Conservation (phyloP, 257 asterid genomes). For the Solanum bukasovii region DNA sequence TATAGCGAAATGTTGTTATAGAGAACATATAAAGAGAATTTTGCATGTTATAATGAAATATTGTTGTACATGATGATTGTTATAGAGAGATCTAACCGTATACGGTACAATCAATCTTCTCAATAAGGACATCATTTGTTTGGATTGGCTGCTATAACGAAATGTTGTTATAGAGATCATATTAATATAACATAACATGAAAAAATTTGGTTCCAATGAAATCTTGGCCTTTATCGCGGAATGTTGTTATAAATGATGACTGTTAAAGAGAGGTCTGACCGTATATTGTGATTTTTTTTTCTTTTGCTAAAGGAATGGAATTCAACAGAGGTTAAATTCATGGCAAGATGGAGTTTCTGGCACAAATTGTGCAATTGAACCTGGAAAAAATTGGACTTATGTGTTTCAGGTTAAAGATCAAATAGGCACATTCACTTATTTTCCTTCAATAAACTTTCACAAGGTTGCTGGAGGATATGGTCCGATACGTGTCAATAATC, state of each 20-base stretch:
- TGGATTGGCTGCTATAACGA: background rate
- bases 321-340: conserved; percentile 61
- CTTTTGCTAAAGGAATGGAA: conserved; percentile 42
- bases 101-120: background rate
- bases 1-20: background rate
- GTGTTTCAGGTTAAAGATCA: conserved; percentile 49
- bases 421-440: conserved; percentile 49
- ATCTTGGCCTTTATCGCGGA: background rate
- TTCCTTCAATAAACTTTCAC: conserved; percentile 43
- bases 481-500: conserved; percentile 51
- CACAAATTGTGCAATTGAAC: conserved; percentile 52
- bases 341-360: conserved; percentile 80
- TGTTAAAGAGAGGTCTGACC: background rate
- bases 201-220: background rate
- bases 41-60: background rate
- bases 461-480: conserved; percentile 68
- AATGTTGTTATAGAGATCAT: background rate
- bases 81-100: background rate
- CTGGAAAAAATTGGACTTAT: conserved; percentile 57
- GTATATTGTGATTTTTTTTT: background rate
- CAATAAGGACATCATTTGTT: background rate
- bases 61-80: fast-evolving
- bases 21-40: background rate
- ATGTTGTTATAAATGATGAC: background rate
- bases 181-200: background rate